Conservation (phyloP, 176 grass and related monocot genomes). For the Dactylis glomerata region DNA sequence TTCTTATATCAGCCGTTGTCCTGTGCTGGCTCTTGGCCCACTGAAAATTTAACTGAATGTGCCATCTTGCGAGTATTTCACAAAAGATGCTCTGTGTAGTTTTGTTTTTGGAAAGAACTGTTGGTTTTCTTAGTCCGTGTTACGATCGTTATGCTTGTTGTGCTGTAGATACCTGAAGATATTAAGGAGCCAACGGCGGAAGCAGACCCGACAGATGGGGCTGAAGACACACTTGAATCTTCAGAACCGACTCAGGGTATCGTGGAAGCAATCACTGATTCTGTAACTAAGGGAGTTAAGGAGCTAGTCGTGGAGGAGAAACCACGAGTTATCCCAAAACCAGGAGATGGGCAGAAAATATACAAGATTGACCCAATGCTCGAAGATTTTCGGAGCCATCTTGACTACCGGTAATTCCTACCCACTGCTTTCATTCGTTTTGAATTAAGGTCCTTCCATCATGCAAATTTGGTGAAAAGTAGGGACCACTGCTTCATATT, state of each 20-base stretch:
- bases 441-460: background rate
- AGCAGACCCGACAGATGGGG: constrained; percentile 8
- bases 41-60: constrained; percentile 15
- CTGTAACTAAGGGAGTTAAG: constrained; percentile 24
- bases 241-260: constrained; percentile 13
- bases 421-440: background rate
- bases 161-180: constrained; percentile 34
- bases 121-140: background rate
- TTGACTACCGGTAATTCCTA: constrained; percentile 70
- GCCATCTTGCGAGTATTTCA: background rate
- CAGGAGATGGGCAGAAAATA: constrained; percentile 75
- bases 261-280: background rate
- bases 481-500: background rate
- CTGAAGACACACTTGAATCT: constrained; percentile 26
- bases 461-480: constrained; percentile 7
- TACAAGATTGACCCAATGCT: constrained; percentile 78
- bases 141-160: background rate
- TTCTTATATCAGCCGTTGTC: background rate
- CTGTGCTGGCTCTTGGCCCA: background rate
- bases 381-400: constrained; percentile 49
- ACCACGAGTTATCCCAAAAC: constrained; percentile 43
- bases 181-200: constrained; percentile 9
- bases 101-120: background rate
- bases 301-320: constrained; percentile 44
- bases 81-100: background rate